phyloP scores from a whole-genome alignment of 805 yeast species.

The Grigorovia yakushimaensis region DNA sequence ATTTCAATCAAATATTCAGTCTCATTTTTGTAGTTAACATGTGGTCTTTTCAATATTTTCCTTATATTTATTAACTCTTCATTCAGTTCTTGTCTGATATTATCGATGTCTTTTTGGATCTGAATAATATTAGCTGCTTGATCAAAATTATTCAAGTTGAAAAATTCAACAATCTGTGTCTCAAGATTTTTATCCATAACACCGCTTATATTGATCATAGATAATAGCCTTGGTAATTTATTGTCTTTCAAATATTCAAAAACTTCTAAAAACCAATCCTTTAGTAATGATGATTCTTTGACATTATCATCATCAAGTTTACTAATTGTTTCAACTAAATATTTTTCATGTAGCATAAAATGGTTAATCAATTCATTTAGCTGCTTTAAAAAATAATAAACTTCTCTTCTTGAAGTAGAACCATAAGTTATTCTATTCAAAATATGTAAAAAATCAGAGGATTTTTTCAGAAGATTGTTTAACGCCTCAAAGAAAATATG shows the following conservation, averaged over 20 bases:
- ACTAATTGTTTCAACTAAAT: conserved; percentile 22
- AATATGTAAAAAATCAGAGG: conserved; percentile 51
- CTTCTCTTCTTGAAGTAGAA: conserved; percentile 48
- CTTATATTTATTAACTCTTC: conserved; percentile 44
- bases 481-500: conserved; percentile 32
- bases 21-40: conserved; percentile 46
- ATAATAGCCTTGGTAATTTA: conserved; percentile 30
- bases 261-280: conserved; percentile 31
- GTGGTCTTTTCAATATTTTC: conserved; percentile 42
- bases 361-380: conserved; percentile 31
- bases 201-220: conserved; percentile 46
- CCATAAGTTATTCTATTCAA: conserved; percentile 52
- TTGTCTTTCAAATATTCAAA: conserved; percentile 26
- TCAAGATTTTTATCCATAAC: conserved; percentile 39
- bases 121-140: conserved; percentile 34
- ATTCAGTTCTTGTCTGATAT: conserved; percentile 38
- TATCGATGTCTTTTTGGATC: conserved; percentile 32
- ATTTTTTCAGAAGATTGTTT: conserved; percentile 25
- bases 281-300: conserved; percentile 29
- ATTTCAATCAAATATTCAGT: conserved; percentile 74
- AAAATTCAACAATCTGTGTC: conserved; percentile 37
- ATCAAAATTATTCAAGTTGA: conserved; percentile 30
- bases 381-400: conserved; percentile 42
- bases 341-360: conserved; percentile 23
- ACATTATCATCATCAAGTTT: conserved; percentile 9